Conservation (phyloP, 176 grass and related monocot species). For the Oryza nivara region DNA sequence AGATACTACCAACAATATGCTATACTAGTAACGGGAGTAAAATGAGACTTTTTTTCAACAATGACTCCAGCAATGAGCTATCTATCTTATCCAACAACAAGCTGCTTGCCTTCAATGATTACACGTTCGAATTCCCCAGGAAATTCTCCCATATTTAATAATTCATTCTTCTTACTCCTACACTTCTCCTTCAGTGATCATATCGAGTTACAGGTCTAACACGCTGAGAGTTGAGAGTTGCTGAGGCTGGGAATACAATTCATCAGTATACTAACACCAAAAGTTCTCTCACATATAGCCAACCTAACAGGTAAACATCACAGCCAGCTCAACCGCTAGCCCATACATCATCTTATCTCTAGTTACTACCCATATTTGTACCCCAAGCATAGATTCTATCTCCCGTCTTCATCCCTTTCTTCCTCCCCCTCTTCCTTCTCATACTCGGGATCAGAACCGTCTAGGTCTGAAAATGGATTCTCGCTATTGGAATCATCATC, state of each 20-base stretch:
- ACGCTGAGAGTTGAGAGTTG: background rate
- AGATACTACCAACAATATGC: no score
- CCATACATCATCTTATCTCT: background rate
- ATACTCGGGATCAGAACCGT: conserved; percentile 43
- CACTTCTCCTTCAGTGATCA: background rate
- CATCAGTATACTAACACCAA: background rate
- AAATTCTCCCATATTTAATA: background rate
- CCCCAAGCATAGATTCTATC: background rate
- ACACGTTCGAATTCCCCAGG: background rate
- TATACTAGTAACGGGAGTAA: no score
- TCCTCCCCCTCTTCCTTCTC: conserved; percentile 58
- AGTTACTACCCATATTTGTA: background rate
- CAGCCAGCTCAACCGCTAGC: background rate
- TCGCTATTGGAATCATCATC: conserved; percentile 33
- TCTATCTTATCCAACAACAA: no score
- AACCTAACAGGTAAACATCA: background rate
- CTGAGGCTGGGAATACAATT: background rate
- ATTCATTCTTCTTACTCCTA: background rate
- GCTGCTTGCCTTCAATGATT: no score
- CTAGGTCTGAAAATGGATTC: conserved; percentile 49
- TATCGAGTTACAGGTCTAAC: background rate
- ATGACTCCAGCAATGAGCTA: no score
- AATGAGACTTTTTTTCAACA: no score
- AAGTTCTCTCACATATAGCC: background rate
- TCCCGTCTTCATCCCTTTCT: conserved; percentile 24